phyloP scores from a whole-genome alignment of 2,329 filamentous ascomycete genomes.

The Trichoderma atrobrunneum region DNA sequence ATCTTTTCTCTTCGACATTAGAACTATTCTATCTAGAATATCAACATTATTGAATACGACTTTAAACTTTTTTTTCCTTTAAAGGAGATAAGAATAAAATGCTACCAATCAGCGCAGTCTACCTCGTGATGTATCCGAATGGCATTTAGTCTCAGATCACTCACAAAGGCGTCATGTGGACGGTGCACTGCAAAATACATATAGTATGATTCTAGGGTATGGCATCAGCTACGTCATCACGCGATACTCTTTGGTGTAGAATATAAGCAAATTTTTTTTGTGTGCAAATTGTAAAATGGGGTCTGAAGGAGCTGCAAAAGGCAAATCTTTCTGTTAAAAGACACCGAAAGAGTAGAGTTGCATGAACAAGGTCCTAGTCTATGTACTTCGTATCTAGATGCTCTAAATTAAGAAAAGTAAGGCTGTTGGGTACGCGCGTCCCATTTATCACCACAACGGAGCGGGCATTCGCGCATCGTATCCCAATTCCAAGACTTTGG shows the following conservation, averaged over 20 bases:
- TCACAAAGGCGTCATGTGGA: slow-evolving; percentile 4
- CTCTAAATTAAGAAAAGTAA: not conserved
- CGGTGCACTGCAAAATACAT: not conserved
- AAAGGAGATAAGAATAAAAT: not conserved
- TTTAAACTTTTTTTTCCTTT: not conserved
- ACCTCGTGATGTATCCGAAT: slow-evolving; percentile 15
- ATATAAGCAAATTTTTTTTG: not conserved
- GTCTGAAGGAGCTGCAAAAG: not conserved
- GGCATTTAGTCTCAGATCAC: not conserved
- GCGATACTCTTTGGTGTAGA: not conserved
- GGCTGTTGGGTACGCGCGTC: not conserved
- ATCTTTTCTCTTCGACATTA: not conserved
- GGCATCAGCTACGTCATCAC: slow-evolving; percentile 5
- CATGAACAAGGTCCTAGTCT: not conserved
- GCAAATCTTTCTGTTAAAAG: not conserved
- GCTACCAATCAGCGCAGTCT: not conserved
- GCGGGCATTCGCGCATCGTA: not conserved
- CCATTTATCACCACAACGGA: not conserved
- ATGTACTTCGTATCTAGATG: not conserved
- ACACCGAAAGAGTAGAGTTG: not conserved
- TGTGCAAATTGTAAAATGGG: not conserved
- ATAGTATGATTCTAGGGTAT: not conserved
- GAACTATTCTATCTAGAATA: not conserved
- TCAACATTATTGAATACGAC: not conserved
- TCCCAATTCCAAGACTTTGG: not conserved